phyloP scores from a whole-genome alignment of 805 yeast species.

The Pichia membranifaciens region DNA sequence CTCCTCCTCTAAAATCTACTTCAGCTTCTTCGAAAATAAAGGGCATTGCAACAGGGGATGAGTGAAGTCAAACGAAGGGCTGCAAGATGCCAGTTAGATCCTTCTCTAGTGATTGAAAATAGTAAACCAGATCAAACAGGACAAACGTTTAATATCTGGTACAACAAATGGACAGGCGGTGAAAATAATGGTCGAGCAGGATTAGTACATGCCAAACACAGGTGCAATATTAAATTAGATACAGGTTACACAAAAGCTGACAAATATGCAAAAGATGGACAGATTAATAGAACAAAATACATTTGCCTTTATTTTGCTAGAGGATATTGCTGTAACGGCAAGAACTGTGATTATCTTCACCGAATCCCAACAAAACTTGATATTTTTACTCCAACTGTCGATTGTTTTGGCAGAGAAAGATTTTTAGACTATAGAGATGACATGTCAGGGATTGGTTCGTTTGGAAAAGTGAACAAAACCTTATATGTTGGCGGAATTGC shows the following conservation, averaged over 20 bases:
- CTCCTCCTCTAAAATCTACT: too few relatives aligned
- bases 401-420: conserved; percentile 91
- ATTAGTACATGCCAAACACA: conserved; percentile 44
- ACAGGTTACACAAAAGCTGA: conserved; percentile 74
- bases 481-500: conserved; percentile 63
- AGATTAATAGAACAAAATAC: conserved; percentile 32
- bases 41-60: too few relatives aligned
- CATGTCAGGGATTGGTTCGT: conserved; percentile 90
- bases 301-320: conserved; percentile 84
- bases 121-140: conserved; percentile 78
- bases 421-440: conserved; percentile 80
- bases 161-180: conserved; percentile 81
- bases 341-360: conserved; percentile 70
- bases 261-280: conserved; percentile 30
- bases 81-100: conserved; percentile 73
- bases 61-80: conserved; percentile 26
- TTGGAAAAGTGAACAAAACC: conserved; percentile 63
- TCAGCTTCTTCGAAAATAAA: too few relatives aligned
- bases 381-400: conserved; percentile 54
- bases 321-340: conserved; percentile 80
- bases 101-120: conserved; percentile 46
- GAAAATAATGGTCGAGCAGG: conserved; percentile 40
- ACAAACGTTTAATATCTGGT: conserved; percentile 81
- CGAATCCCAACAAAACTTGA: conserved; percentile 65
- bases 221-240: conserved; percentile 57